A percentile compares a stretch with the other conserved stretches of the same genome.
Evolutionary conservation across 73 alveolate genomes (phyloP).

Genomic region (Symbiodinium natans): DNA sequence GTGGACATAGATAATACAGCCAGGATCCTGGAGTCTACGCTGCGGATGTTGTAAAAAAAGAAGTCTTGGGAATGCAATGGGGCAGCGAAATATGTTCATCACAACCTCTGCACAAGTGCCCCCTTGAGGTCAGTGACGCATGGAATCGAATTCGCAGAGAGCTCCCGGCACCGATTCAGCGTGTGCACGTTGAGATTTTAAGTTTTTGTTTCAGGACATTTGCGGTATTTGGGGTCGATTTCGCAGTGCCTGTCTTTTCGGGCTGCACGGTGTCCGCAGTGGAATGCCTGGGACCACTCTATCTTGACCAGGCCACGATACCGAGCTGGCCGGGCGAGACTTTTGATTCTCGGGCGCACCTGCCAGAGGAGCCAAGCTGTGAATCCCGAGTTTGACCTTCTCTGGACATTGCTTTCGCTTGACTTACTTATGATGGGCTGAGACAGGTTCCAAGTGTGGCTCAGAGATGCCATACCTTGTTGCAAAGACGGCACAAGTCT

Average conservation of each 20-base stretch:
- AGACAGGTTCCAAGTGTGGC: too few relatives aligned
- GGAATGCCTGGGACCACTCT: too few relatives aligned
- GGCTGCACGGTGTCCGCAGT: too few relatives aligned
- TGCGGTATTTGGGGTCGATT: not conserved
- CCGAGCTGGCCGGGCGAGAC: constrained; percentile 84
- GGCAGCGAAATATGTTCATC: not conserved
- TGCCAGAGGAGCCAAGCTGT: constrained; percentile 48
- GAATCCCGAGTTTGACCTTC: too few relatives aligned
- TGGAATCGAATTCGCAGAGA: constrained; percentile 50
- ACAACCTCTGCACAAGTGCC: not conserved
- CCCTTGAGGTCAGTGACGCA: constrained; percentile 44
- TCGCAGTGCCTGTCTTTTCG: too few relatives aligned
- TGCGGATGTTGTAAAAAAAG: not conserved
- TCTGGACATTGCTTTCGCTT: too few relatives aligned
- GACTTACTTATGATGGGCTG: too few relatives aligned
- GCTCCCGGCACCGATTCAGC: not conserved
- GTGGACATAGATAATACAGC: constrained; percentile 86
- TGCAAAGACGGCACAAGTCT: too few relatives aligned
- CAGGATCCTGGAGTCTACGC: not conserved
- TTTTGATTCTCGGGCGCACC: constrained; percentile 75
- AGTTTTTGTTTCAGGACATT: not conserved
- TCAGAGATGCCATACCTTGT: too few relatives aligned
- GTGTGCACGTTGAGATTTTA: not conserved
- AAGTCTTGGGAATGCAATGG: not conserved
- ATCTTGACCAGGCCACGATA: constrained; percentile 49